Evolutionary conservation across 2,329 filamentous ascomycete species (phyloP).

Genomic region (Thielaviopsis ethacetica): DNA sequence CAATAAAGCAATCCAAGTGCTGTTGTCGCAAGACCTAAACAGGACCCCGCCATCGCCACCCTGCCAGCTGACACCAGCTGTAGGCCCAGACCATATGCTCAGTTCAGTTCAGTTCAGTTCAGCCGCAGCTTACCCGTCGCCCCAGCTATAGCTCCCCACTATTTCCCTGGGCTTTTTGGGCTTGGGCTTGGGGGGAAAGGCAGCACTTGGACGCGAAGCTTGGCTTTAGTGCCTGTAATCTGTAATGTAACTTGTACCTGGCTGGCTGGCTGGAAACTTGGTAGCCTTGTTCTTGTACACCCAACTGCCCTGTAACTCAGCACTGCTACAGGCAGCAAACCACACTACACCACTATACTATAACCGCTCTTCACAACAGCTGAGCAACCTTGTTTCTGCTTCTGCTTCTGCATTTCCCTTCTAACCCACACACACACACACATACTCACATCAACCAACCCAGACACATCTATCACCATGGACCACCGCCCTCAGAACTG

Average conservation of each 20-base stretch:
- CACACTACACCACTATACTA: too few species aligned
- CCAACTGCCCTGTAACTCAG: too few species aligned
- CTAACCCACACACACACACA: not conserved
- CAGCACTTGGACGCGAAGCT: slow-evolving; percentile 13
- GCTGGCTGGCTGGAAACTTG: too few species aligned
- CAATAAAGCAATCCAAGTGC: too few species aligned
- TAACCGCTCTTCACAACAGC: too few species aligned
- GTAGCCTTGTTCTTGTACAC: slow-evolving; percentile 9
- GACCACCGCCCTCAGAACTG: slow-evolving; percentile 59
- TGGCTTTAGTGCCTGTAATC: too few species aligned
- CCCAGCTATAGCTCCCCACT: not conserved
- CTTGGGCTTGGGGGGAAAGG: not conserved
- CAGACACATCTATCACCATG: slow-evolving; percentile 33
- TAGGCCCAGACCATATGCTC: not conserved
- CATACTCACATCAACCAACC: not conserved
- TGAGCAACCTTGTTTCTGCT: too few species aligned
- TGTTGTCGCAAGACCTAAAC: too few species aligned
- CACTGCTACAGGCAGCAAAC: too few species aligned
- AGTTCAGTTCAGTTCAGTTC: not conserved
- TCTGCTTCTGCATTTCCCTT: too few species aligned
- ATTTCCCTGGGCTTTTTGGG: not conserved
- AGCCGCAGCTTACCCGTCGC: not conserved
- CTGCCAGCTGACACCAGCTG: not conserved
- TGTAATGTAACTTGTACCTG: too few species aligned
- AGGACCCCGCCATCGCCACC: not conserved